A percentile compares a stretch with the other conserved stretches of the same genome.
phyloP scores from a whole-genome alignment of 768 basidiomycete species.

The Mycena kentingensis region DNA sequence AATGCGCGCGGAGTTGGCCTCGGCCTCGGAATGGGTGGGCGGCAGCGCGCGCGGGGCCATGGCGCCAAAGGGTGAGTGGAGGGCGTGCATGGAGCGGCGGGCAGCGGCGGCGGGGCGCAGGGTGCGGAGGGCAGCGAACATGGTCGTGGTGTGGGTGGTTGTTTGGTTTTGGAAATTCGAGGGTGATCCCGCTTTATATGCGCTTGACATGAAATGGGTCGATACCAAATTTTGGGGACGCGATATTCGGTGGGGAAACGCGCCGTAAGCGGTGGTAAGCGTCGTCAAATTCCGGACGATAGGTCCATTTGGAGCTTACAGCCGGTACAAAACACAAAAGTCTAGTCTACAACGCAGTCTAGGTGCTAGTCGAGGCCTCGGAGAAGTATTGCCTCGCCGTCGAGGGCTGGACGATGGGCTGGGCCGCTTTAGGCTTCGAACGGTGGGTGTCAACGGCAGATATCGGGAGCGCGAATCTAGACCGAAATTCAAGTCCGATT shows the following conservation, averaged over 20 bases:
- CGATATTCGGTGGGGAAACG: slow-evolving; percentile 1
- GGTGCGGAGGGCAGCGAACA: slow-evolving; percentile 1
- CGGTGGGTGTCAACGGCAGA: slow-evolving; percentile 94
- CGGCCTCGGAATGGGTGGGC: neutral
- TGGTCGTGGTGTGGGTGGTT: neutral
- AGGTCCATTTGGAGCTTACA: slow-evolving; percentile 8
- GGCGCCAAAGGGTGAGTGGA: slow-evolving; percentile 16
- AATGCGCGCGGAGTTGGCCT: neutral
- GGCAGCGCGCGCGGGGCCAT: slow-evolving; percentile 9
- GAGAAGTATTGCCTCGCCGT: slow-evolving; percentile 50
- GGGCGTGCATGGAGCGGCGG: slow-evolving; percentile 11
- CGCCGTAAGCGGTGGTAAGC: slow-evolving; percentile 1
- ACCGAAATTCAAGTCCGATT: neutral
- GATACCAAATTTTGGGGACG: slow-evolving; percentile 12
- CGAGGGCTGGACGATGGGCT: slow-evolving; percentile 35
- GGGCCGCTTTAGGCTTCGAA: slow-evolving; percentile 51
- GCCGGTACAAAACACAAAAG: neutral
- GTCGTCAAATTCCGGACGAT: slow-evolving; percentile 1
- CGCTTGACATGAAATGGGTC: slow-evolving; percentile 2
- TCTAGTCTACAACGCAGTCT: slow-evolving; percentile 7
- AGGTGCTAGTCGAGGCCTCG: slow-evolving; percentile 18
- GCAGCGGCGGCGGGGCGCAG: slow-evolving; percentile 17
- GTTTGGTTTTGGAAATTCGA: neutral
- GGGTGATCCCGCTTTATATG: neutral
- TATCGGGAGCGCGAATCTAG: slow-evolving; percentile 86